Percentiles rank a stretch among this genome's conserved stretches.
Conservation (phyloP, 2,329 filamentous ascomycete genomes). For the Phialocephala sp. region DNA sequence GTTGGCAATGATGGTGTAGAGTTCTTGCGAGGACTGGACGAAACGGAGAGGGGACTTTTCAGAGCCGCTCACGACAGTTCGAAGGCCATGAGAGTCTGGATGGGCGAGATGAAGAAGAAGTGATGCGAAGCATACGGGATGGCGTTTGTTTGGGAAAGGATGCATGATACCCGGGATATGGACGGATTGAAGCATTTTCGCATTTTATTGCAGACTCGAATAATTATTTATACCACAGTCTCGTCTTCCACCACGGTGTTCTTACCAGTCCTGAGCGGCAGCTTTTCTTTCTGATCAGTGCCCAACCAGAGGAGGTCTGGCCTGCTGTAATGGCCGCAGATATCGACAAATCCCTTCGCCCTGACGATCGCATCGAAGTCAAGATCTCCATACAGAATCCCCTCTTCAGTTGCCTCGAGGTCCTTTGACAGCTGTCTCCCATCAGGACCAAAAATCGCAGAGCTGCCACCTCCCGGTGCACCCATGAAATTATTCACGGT, state of each 20-base stretch:
- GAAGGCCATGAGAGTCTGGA: slow-evolving; percentile 73
- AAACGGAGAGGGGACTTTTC: slow-evolving; percentile 83
- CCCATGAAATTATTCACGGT: slow-evolving; percentile 42
- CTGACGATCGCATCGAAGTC: slow-evolving; percentile 30
- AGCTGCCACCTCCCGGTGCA: slow-evolving; percentile 54
- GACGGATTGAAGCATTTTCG: not conserved
- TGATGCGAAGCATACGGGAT: slow-evolving; percentile 21
- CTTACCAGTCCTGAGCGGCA: slow-evolving; percentile 12
- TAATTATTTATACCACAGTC: not conserved
- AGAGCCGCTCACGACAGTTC: slow-evolving; percentile 75
- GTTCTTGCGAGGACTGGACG: slow-evolving; percentile 86
- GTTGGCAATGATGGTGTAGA: slow-evolving; percentile 77
- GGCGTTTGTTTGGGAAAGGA: slow-evolving; percentile 2
- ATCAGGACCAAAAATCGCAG: slow-evolving; percentile 60
- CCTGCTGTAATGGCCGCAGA: slow-evolving; percentile 32
- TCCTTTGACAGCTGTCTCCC: slow-evolving; percentile 47
- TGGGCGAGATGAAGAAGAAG: slow-evolving; percentile 49
- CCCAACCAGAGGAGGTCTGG: slow-evolving; percentile 36
- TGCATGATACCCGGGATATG: slow-evolving; percentile 18
- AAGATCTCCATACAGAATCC: slow-evolving; percentile 55
- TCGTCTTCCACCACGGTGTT: not conserved
- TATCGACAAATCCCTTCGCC: slow-evolving; percentile 33
- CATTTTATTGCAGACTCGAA: not conserved
- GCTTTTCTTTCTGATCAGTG: slow-evolving; percentile 29
- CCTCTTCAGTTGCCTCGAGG: slow-evolving; percentile 57